These are phyloP conservation scores for Colletotrichum sp. DNA, from an alignment of 2,329 filamentous ascomycete species.

Conservation along the genomic window DNA sequence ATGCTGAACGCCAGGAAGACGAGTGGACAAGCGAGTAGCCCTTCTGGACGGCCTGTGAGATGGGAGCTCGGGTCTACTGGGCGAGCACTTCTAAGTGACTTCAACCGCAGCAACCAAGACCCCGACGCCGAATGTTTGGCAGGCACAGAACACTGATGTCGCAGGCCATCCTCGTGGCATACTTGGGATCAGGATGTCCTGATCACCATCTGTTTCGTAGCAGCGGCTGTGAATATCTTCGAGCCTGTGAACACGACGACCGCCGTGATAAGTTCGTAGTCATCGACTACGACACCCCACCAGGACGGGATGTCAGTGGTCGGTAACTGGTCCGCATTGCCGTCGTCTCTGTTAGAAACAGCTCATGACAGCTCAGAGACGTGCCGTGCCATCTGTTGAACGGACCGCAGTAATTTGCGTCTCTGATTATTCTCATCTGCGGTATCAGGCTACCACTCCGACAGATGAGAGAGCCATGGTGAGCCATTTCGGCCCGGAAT, in stretches of 20 bases:
- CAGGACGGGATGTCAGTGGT: background rate
- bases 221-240: background rate
- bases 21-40: too few relatives aligned
- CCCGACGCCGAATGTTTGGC: background rate
- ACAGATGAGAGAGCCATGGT: background rate
- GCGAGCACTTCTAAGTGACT: background rate
- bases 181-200: background rate
- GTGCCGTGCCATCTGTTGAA: too few relatives aligned
- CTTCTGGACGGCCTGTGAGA: too few relatives aligned
- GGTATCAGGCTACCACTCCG: background rate
- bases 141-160: background rate
- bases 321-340: background rate
- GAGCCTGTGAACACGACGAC: background rate
- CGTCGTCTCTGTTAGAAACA: background rate
- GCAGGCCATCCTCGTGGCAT: background rate
- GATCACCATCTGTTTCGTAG: background rate
- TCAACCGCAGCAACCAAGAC: background rate
- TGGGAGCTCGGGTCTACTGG: too few relatives aligned
- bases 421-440: background rate
- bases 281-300: too few relatives aligned
- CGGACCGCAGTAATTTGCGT: background rate
- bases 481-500: background rate
- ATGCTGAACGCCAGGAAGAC: too few relatives aligned
- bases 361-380: too few relatives aligned
- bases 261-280: too few relatives aligned